Conservation (phyloP, 2,329 filamentous ascomycete genomes). For the Sarocladium brachiariae region DNA sequence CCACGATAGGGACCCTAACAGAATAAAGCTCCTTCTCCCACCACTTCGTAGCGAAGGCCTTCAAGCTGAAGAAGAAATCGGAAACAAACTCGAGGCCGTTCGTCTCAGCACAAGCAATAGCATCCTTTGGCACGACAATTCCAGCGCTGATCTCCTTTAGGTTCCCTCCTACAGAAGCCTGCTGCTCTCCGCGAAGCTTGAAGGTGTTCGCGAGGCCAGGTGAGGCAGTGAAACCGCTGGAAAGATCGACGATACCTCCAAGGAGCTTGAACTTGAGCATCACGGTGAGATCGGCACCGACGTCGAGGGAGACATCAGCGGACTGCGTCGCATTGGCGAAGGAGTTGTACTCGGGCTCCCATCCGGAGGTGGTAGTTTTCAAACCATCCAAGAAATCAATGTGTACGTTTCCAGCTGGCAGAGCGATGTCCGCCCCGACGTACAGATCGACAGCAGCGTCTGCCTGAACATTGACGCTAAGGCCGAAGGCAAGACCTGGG, state of each 20-base stretch:
- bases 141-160: background rate
- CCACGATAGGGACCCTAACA: background rate
- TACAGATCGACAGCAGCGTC: background rate
- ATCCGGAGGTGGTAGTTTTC: background rate
- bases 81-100: constrained; percentile 1
- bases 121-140: background rate
- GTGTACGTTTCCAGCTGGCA: background rate
- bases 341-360: constrained; percentile 3
- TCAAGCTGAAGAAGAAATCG: background rate
- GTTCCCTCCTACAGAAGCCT: background rate
- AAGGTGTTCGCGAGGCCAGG: constrained; percentile 2
- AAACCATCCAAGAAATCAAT: constrained; percentile 1
- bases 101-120: background rate
- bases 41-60: background rate
- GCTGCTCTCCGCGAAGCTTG: constrained; percentile 1
- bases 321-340: background rate
- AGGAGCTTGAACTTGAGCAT: background rate
- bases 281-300: constrained; percentile 1
- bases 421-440: background rate
- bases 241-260: background rate
- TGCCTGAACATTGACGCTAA: background rate
- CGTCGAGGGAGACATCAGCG: background rate
- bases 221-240: constrained; percentile 3
- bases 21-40: constrained; percentile 1
- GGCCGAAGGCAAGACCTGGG: constrained; percentile 1